phyloP scores from a whole-genome alignment of 805 yeast species.

The Hanseniaspora taiwanica region DNA sequence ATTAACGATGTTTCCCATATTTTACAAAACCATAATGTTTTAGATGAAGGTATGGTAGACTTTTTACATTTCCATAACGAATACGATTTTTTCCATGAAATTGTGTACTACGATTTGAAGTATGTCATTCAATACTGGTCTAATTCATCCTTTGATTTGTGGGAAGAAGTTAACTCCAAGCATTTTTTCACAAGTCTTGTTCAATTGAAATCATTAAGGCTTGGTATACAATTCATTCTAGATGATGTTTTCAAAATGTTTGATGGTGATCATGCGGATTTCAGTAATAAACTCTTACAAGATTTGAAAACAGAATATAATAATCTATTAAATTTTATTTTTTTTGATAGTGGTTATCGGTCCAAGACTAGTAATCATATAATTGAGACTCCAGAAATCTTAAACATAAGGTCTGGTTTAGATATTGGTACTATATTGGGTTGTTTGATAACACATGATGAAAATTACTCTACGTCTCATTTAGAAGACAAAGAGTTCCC shows the following conservation, averaged over 20 bases:
- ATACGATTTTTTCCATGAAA: conserved; percentile 33
- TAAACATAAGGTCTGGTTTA: conserved; percentile 49
- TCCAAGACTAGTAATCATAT: conserved; percentile 36
- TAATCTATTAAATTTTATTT: conserved; percentile 16
- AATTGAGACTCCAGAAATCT: conserved; percentile 50
- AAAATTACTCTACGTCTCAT: conserved; percentile 27
- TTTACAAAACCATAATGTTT: conserved; percentile 2
- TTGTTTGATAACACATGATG: conserved; percentile 29
- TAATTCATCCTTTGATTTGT: conserved; percentile 62
- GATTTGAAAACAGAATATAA: conserved; percentile 13
- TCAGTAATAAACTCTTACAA: conserved; percentile 5
- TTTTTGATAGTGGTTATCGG: conserved; percentile 25
- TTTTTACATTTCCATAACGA: conserved; percentile 15
- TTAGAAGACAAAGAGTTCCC: conserved; percentile 31
- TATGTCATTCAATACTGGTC: conserved; percentile 55
- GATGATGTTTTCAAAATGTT: neutral
- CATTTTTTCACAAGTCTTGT: conserved; percentile 73
- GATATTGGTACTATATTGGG: conserved; percentile 59
- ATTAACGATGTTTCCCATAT: conserved; percentile 12
- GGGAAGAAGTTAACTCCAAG: conserved; percentile 74
- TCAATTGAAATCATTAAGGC: conserved; percentile 54
- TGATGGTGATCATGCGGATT: conserved; percentile 2
- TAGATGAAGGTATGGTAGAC: conserved; percentile 1
- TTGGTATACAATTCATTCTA: conserved; percentile 34
- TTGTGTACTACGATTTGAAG: conserved; percentile 56